Conservation (phyloP, 2,329 filamentous ascomycete species). For the Sclerotinia sclerotiorum region DNA sequence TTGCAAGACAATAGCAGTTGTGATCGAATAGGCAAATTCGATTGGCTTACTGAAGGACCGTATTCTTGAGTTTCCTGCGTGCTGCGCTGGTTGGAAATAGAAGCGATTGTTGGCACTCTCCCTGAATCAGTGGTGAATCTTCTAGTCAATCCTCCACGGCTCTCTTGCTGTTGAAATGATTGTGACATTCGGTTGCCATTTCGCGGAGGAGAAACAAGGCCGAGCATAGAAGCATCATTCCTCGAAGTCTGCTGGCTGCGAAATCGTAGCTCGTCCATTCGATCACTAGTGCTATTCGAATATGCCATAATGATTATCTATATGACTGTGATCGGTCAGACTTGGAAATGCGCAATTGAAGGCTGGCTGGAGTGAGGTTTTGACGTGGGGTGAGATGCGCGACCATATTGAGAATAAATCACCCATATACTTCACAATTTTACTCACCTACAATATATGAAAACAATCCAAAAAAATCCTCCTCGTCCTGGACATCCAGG, state of each 20-base stretch:
- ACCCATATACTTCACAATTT: background rate
- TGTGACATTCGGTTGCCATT: conserved; percentile 67
- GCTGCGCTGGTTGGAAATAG: conserved; percentile 37
- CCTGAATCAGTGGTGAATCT: conserved; percentile 92
- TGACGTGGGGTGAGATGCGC: conserved; percentile 31
- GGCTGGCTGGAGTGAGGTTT: conserved; percentile 25
- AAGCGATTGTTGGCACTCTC: conserved; percentile 71
- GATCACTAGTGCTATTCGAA: conserved; percentile 60
- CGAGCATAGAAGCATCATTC: conserved; percentile 72
- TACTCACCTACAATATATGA: conserved; percentile 25
- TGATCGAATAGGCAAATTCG: conserved; percentile 26
- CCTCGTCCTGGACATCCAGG: conserved; percentile 25
- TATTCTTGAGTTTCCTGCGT: conserved; percentile 38
- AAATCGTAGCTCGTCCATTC: conserved; percentile 79
- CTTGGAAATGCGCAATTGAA: conserved; percentile 22
- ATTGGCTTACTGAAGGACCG: conserved; percentile 40
- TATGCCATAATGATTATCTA: conserved; percentile 57
- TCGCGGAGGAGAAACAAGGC: conserved; percentile 72
- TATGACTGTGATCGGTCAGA: conserved; percentile 35
- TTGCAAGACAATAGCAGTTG: conserved; percentile 29
- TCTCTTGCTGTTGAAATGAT: conserved; percentile 61
- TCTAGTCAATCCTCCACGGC: conserved; percentile 76
- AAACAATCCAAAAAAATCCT: conserved; percentile 23
- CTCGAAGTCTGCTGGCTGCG: conserved; percentile 74
- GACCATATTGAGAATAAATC: conserved; percentile 10